These are phyloP conservation scores for Ceratobasidium sp. DNA, from an alignment of 1,284 basidiomycete species.

Conservation along the genomic window DNA sequence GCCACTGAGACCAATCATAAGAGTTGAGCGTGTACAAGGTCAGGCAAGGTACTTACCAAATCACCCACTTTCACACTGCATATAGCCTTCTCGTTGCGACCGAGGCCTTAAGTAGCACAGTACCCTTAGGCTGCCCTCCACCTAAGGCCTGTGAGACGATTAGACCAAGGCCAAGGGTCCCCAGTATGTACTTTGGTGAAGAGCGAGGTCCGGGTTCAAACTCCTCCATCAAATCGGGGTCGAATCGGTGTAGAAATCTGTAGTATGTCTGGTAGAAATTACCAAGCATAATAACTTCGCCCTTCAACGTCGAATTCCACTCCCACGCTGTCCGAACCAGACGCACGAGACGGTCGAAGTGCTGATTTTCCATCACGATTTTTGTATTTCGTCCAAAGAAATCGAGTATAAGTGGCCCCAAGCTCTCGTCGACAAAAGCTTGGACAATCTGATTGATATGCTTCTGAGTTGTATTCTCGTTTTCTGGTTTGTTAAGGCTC, in stretches of 20 bases:
- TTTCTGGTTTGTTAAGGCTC: constrained; percentile 16
- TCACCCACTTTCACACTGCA: neutral
- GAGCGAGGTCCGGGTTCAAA: neutral
- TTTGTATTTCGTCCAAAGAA: constrained; percentile 13
- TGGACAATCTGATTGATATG: neutral
- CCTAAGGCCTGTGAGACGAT: neutral
- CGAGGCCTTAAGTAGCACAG: neutral
- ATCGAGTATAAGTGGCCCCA: constrained; percentile 2
- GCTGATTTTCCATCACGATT: neutral
- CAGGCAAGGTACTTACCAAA: no score
- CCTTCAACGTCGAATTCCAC: constrained; percentile 38
- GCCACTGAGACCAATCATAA: no score
- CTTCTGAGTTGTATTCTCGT: neutral
- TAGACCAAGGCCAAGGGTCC: constrained; percentile 25
- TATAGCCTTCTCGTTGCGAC: neutral
- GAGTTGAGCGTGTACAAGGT: no score
- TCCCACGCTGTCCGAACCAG: constrained; percentile 28
- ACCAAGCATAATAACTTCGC: constrained; percentile 27
- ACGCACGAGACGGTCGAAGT: neutral
- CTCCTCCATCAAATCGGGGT: neutral
- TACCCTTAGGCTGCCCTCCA: neutral
- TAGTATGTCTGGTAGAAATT: constrained; percentile 17
- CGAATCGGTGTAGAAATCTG: neutral
- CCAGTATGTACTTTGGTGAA: neutral
- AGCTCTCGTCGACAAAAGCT: neutral